These are phyloP conservation scores for Fraxinus floribunda DNA, from an alignment of 305 asterid species.

Conservation along the genomic window DNA sequence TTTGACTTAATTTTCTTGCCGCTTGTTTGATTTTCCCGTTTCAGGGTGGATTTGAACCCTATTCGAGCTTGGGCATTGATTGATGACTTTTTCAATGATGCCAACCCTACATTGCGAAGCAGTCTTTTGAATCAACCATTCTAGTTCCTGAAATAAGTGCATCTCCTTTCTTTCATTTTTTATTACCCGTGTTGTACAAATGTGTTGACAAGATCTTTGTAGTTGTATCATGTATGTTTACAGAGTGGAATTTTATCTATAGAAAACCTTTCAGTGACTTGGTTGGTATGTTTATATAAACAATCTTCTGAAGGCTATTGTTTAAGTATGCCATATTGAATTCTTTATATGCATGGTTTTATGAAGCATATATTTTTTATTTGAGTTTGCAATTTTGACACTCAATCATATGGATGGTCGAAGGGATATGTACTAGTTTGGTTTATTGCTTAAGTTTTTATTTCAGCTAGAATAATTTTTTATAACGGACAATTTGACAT, in stretches of 20 bases:
- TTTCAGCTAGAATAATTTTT: neutral
- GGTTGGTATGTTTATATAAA: neutral
- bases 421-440: neutral
- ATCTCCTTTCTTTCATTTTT: neutral
- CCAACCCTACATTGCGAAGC: neutral
- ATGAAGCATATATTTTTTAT: neutral
- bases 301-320: neutral
- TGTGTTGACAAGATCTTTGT: neutral
- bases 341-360: neutral
- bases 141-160: neutral
- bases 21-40: neutral
- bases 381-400: neutral
- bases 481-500: neutral
- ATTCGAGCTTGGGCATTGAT: conserved; percentile 79
- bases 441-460: neutral
- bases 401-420: neutral
- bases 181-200: neutral
- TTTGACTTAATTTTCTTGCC: neutral
- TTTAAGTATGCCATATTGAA: neutral
- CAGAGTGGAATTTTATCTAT: neutral
- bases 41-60: conserved; percentile 80
- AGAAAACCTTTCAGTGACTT: neutral
- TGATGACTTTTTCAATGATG: conserved; percentile 30
- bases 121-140: neutral
- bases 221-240: neutral